Conservation (phyloP, 2,329 filamentous ascomycete genomes). For the Claviceps sorghi region DNA sequence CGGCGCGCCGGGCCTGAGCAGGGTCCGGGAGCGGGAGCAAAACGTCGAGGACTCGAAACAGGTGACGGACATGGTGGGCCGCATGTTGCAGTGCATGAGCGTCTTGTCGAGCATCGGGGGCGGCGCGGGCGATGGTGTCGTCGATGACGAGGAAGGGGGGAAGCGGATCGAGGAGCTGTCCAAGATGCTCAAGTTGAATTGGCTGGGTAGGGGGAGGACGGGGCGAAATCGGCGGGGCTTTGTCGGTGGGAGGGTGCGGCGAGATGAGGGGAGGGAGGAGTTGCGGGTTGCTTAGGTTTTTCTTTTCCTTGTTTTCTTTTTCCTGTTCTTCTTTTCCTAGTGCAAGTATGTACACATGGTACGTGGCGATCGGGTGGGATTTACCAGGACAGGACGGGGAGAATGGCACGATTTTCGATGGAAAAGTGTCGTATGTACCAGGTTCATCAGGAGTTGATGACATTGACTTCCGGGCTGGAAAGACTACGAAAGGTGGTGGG, state of each 20-base stretch:
- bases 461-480: too few relatives aligned
- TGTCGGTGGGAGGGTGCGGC: slow-evolving; percentile 51
- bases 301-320: not conserved
- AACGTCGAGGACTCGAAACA: slow-evolving; percentile 57
- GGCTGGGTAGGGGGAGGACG: slow-evolving; percentile 80
- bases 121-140: slow-evolving; percentile 21
- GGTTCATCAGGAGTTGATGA: too few relatives aligned
- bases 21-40: slow-evolving; percentile 41
- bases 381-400: not conserved
- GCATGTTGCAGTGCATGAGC: slow-evolving; percentile 93
- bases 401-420: too few relatives aligned
- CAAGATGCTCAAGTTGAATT: slow-evolving; percentile 86
- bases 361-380: too few relatives aligned
- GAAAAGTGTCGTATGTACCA: too few relatives aligned
- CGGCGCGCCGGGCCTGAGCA: slow-evolving; percentile 21
- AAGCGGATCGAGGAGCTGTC: slow-evolving; percentile 70
- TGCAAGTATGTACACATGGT: not conserved
- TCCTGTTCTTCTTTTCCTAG: not conserved
- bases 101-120: slow-evolving; percentile 62
- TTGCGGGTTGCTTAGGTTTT: slow-evolving; percentile 23
- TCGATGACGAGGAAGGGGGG: slow-evolving; percentile 54
- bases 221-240: slow-evolving; percentile 82
- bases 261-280: slow-evolving; percentile 28
- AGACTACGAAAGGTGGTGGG: too few relatives aligned
- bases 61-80: slow-evolving; percentile 83